Evolutionary conservation across 176 grass and related monocot species (phyloP), one percentile per base, ranked within the genome.

Genomic region (Juncus inflexus): DNA sequence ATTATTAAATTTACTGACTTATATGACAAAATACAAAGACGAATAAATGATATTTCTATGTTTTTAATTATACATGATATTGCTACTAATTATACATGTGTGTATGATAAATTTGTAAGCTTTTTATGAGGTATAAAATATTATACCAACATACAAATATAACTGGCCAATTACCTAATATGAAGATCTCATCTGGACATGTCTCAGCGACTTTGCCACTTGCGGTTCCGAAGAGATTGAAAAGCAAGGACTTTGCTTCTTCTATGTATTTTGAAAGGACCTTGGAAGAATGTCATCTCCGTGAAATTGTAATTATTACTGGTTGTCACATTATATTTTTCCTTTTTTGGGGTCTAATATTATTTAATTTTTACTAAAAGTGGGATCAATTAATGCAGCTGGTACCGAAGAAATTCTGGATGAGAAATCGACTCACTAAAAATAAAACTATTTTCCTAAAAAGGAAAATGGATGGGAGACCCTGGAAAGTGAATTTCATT

Each of bases 371-470:
- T 9, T 39, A 65, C 11, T 47, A 2, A 15, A 57, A 5, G 2
- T 15, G 19, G 2, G 12, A 15, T 28, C n/a, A 16, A 47, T 15
- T 45, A 19, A 47, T 65, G 12, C 39, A 65, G 62, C 15, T n/a
- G 40, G 14, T 65, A 43, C 62, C 4, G 3, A 65, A 65, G 62
- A 16, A 35, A 65, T 65, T 65, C 47, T 65, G 62, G 40, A 9
- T 19, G 62, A 42, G 1, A 47, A 65, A 65, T 65, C 40, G 62
- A 47, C 37, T 65, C 12, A 49, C 6, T 3, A 65, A 42, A 19
- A 4, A 15, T n/a, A 12, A 65, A 65, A 65, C 6, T 40, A 65
- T 65, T 65, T 65, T 47, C 47, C 40, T 65, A 6, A 45, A 19
- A 47, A 65, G 12, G 7, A 45, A 14, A n/a, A 65, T 15, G 16